Conservation (phyloP, 345 rosid genomes). For the Excoecaria agallocha region DNA sequence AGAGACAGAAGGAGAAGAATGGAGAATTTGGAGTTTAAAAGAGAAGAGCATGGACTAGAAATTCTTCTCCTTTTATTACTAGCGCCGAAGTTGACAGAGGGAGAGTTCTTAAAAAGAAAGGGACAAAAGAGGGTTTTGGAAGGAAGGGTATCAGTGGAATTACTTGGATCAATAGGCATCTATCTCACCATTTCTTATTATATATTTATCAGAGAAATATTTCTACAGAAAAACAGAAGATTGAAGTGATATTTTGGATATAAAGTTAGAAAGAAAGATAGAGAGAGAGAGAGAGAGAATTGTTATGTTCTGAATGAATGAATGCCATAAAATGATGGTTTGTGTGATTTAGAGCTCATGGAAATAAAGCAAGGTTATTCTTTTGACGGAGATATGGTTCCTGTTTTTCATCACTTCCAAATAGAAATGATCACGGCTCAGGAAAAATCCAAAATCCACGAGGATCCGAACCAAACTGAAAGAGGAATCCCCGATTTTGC, state of each 20-base stretch:
- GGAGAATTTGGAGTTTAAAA: too few relatives aligned
- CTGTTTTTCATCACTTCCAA: constrained; percentile 11
- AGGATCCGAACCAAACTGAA: too few relatives aligned
- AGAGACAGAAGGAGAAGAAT: constrained; percentile 42
- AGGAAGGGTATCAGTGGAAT: constrained; percentile 52
- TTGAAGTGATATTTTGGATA: too few relatives aligned
- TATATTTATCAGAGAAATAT: not conserved
- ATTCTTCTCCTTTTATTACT: too few relatives aligned
- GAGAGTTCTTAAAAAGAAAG: constrained; percentile 50
- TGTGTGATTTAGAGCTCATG: constrained; percentile 22
- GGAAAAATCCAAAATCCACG: too few relatives aligned
- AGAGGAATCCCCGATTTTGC: too few relatives aligned
- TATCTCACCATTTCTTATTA: constrained; percentile 26
- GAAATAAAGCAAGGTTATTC: constrained; percentile 5
- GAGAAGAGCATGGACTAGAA: not conserved
- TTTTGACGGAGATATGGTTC: constrained; percentile 26
- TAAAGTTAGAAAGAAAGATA: too few relatives aligned
- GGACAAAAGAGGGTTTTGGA: constrained; percentile 69
- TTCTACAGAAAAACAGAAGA: not conserved
- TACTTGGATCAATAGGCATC: constrained; percentile 56
- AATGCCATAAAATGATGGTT: constrained; percentile 21
- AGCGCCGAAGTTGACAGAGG: constrained; percentile 63
- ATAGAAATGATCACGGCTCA: too few relatives aligned
- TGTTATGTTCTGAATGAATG: constrained; percentile 36
- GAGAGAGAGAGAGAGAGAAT: not conserved